Percentiles rank a stretch among this genome's conserved stretches.
Conservation (phyloP, 768 basidiomycete genomes). For the Trichaptum fuscoviolaceum region DNA sequence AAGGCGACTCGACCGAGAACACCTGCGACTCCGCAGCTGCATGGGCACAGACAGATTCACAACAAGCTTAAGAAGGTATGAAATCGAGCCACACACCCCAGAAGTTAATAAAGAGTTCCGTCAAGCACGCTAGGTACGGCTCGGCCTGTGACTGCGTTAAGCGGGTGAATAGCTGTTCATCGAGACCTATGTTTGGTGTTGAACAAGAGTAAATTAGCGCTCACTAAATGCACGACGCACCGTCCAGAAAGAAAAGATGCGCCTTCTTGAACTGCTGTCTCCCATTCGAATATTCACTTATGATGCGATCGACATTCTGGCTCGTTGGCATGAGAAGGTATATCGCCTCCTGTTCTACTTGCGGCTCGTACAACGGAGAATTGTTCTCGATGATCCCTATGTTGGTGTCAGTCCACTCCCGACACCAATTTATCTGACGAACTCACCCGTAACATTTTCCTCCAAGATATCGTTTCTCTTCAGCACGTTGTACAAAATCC, state of each 20-base stretch:
- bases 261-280: conserved; percentile 75
- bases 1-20: conserved; percentile 75
- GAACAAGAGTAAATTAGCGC: conserved; percentile 2
- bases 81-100: conserved; percentile 58
- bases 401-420: background rate
- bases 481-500: conserved; percentile 75
- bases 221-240: conserved; percentile 33
- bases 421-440: background rate
- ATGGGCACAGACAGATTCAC: conserved; percentile 8
- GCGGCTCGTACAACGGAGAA: conserved; percentile 73
- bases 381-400: conserved; percentile 86
- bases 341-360: conserved; percentile 83
- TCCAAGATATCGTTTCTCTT: conserved; percentile 92
- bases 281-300: conserved; percentile 69
- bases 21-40: conserved; percentile 81
- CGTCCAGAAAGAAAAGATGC: conserved; percentile 92
- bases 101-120: conserved; percentile 90
- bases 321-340: conserved; percentile 94
- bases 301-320: conserved; percentile 88
- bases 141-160: conserved; percentile 73
- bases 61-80: background rate
- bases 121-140: conserved; percentile 67
- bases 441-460: conserved; percentile 93
- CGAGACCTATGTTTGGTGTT: conserved; percentile 48
- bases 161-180: conserved; percentile 71